These are phyloP conservation scores for Rhodotorula sp. DNA, from an alignment of 1,284 basidiomycete genomes.

Conservation along the genomic window DNA sequence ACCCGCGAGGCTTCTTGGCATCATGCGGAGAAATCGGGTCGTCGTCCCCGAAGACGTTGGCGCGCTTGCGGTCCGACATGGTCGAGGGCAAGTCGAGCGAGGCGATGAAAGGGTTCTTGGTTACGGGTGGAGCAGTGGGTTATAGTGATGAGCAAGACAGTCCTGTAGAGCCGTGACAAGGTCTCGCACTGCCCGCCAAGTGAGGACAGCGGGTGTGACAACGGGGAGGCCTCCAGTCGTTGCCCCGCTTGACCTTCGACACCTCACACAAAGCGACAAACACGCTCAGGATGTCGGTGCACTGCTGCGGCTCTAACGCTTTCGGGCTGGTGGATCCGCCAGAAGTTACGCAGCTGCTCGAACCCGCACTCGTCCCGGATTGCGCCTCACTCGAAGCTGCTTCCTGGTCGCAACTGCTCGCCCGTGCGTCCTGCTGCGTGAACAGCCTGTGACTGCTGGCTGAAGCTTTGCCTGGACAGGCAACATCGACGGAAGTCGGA, in stretches of 20 bases:
- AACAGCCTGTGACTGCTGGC: too few species aligned
- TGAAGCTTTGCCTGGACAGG: neutral
- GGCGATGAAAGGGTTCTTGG: neutral
- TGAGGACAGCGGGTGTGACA: neutral
- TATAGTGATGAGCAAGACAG: neutral
- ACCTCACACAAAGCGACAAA: neutral
- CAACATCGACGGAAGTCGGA: neutral
- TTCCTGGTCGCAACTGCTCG: slow-evolving; percentile 20
- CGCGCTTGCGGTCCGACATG: slow-evolving; percentile 30
- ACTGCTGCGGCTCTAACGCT: slow-evolving; percentile 19
- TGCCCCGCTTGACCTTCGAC: neutral
- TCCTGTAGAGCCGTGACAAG: neutral
- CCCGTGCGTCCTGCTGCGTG: slow-evolving; percentile 2
- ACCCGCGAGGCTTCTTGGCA: slow-evolving; percentile 26
- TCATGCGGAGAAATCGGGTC: slow-evolving; percentile 1
- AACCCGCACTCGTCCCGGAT: neutral
- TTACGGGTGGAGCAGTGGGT: neutral
- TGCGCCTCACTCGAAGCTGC: slow-evolving; percentile 11
- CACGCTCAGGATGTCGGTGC: slow-evolving; percentile 9
- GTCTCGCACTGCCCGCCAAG: neutral
- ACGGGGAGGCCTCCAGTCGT: neutral
- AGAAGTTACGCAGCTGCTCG: neutral
- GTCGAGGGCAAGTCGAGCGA: too few species aligned
- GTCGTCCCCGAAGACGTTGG: slow-evolving; percentile 24
- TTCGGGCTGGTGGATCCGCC: neutral